These are phyloP conservation scores for Populus davidiana DNA, from an alignment of 345 rosid genomes.

Conservation along the genomic window DNA sequence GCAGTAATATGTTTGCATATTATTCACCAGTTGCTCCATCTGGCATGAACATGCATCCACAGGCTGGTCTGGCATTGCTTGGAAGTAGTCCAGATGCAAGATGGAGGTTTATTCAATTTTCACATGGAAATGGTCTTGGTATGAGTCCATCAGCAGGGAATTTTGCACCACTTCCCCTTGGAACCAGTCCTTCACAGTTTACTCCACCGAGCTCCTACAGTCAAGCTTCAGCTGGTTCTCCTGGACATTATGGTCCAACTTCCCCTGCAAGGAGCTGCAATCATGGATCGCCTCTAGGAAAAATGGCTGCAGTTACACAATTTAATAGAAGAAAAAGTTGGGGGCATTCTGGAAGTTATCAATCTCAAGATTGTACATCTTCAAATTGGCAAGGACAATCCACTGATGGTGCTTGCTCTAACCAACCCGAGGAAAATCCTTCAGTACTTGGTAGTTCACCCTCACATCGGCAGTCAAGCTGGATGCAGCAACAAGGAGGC, in stretches of 20 bases:
- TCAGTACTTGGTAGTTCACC: constrained; percentile 45
- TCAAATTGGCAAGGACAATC: constrained; percentile 67
- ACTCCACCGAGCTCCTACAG: constrained; percentile 78
- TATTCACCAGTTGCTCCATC: constrained; percentile 91
- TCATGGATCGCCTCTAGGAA: constrained; percentile 93
- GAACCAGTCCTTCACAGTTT: constrained; percentile 94
- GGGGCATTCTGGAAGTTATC: constrained; percentile 78
- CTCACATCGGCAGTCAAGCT: constrained; percentile 48
- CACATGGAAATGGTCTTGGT: constrained; percentile 86
- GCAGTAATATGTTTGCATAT: constrained; percentile 66
- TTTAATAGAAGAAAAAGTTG: constrained; percentile 71
- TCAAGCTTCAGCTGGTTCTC: constrained; percentile 72
- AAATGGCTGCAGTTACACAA: constrained; percentile 72
- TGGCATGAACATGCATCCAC: constrained; percentile 69
- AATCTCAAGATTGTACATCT: constrained; percentile 58
- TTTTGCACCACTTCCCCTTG: constrained; percentile 88
- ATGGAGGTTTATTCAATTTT: constrained; percentile 62
- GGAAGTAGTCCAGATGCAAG: constrained; percentile 97
- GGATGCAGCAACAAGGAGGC: constrained; percentile 61
- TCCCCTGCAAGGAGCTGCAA: constrained; percentile 87
- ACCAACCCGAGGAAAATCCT: constrained; percentile 59
- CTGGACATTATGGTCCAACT: constrained; percentile 93
- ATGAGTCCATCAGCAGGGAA: constrained; percentile 89
- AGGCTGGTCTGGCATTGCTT: constrained; percentile 64
- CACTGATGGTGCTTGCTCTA: constrained; percentile 42